A percentile compares a stretch with the other conserved stretches of the same genome.
phyloP scores from a whole-genome alignment of 2,329 filamentous ascomycete genomes.

The Venturia nashicola region DNA sequence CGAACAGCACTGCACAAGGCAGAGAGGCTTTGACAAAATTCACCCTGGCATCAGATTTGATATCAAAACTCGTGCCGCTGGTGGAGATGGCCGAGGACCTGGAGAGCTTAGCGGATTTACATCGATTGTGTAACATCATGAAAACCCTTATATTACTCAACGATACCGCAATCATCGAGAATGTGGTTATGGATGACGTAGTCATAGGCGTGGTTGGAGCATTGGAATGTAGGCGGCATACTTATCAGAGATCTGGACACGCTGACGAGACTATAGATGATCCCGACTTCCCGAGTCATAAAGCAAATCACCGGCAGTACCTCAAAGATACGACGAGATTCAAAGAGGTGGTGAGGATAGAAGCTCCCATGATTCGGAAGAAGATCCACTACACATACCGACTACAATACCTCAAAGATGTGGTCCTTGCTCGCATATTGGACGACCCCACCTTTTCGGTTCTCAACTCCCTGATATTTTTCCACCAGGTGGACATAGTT shows the following conservation, averaged over 20 bases:
- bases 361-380: constrained; percentile 64
- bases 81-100: constrained; percentile 85
- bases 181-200: constrained; percentile 79
- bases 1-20: constrained; percentile 61
- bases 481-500: constrained; percentile 96
- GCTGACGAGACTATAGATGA: constrained; percentile 49
- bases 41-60: constrained; percentile 75
- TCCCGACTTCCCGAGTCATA: constrained; percentile 93
- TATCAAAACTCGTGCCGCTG: constrained; percentile 72
- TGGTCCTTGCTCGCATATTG: constrained; percentile 90
- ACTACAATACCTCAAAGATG: constrained; percentile 92
- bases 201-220: constrained; percentile 89
- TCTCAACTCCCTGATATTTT: constrained; percentile 95
- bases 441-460: constrained; percentile 97
- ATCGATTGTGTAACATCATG: constrained; percentile 94
- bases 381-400: constrained; percentile 97
- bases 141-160: constrained; percentile 91
- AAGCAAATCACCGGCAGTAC: constrained; percentile 93
- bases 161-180: constrained; percentile 88
- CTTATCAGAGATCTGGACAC: constrained; percentile 7
- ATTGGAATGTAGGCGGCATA: constrained; percentile 55
- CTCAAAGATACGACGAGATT: constrained; percentile 78
- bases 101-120: constrained; percentile 74
- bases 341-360: constrained; percentile 91
- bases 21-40: constrained; percentile 82